Evolutionary conservation across 2,329 filamentous ascomycete genomes (phyloP).

Genomic region (Aspergillus sp.): DNA sequence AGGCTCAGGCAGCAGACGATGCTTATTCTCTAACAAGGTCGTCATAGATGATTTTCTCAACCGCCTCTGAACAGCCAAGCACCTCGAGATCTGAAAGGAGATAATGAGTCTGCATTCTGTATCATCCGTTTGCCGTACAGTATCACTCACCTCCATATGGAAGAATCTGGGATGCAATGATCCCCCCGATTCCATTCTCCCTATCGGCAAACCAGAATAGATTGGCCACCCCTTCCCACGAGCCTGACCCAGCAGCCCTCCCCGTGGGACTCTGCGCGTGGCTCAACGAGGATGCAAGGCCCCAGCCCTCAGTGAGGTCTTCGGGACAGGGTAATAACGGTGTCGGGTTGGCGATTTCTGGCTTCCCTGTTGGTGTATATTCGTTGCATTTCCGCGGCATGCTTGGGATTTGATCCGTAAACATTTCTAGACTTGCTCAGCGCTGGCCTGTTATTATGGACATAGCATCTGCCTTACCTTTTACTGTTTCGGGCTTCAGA

Average conservation of each 20-base stretch:
- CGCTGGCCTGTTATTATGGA: no score
- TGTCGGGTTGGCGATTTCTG: slow-evolving; percentile 49
- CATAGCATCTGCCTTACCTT: slow-evolving; percentile 22
- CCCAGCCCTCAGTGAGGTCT: slow-evolving; percentile 62
- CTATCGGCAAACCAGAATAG: slow-evolving; percentile 59
- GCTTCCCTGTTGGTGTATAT: slow-evolving; percentile 37
- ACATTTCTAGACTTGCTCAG: slow-evolving; percentile 43
- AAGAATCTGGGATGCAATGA: slow-evolving; percentile 46
- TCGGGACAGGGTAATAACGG: slow-evolving; percentile 32
- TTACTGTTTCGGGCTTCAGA: slow-evolving; percentile 55
- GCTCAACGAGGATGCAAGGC: slow-evolving; percentile 54
- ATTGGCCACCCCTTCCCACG: slow-evolving; percentile 58
- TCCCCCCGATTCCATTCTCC: slow-evolving; percentile 56
- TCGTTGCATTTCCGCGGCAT: slow-evolving; percentile 55
- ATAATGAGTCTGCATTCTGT: no score
- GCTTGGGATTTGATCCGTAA: slow-evolving; percentile 58
- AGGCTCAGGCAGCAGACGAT: no score
- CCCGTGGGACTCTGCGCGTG: slow-evolving; percentile 45
- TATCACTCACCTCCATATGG: not conserved
- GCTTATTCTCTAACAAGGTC: no score
- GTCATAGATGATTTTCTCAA: no score
- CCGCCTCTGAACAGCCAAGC: no score
- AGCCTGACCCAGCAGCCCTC: slow-evolving; percentile 47
- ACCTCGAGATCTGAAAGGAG: no score
- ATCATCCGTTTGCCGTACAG: no score